Percentiles rank a stretch among this genome's conserved stretches.
Evolutionary conservation across 2,329 filamentous ascomycete genomes (phyloP).

Genomic region (Zalaria obscura): DNA sequence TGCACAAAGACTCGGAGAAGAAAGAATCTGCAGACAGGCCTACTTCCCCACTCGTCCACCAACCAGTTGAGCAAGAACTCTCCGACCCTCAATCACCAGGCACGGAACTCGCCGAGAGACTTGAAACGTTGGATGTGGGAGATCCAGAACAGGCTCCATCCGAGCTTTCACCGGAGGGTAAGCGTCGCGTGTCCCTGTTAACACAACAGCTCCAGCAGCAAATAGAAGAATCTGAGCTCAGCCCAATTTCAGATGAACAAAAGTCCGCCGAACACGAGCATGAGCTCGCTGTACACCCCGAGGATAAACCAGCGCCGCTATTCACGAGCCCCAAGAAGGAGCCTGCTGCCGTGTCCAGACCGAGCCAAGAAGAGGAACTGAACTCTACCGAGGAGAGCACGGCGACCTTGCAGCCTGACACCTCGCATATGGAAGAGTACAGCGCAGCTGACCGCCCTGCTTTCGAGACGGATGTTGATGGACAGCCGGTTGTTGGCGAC

Average conservation of each 20-base stretch:
- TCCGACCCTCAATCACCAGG: neutral
- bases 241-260: constrained; percentile 14
- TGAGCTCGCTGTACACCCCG: constrained; percentile 40
- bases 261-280: constrained; percentile 7
- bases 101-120: neutral
- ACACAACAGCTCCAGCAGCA: constrained; percentile 24
- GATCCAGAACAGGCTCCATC: constrained; percentile 2
- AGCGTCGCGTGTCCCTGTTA: constrained; percentile 21
- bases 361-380: constrained; percentile 5
- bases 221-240: constrained; percentile 12
- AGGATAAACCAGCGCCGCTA: constrained; percentile 55
- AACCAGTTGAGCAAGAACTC: neutral
- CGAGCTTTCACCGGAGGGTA: constrained; percentile 11
- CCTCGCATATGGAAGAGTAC: constrained; percentile 1
- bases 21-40: constrained; percentile 21
- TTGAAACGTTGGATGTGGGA: constrained; percentile 1
- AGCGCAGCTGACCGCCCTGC: constrained; percentile 12
- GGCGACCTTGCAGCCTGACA: constrained; percentile 7
- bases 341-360: constrained; percentile 1
- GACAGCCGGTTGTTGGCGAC: constrained; percentile 78
- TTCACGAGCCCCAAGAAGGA: constrained; percentile 25
- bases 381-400: constrained; percentile 6
- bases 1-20: constrained; percentile 32
- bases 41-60: neutral
- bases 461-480: constrained; percentile 44